Evolutionary conservation across 805 yeast species (phyloP).

Genomic region (Danielia oregonensis): DNA sequence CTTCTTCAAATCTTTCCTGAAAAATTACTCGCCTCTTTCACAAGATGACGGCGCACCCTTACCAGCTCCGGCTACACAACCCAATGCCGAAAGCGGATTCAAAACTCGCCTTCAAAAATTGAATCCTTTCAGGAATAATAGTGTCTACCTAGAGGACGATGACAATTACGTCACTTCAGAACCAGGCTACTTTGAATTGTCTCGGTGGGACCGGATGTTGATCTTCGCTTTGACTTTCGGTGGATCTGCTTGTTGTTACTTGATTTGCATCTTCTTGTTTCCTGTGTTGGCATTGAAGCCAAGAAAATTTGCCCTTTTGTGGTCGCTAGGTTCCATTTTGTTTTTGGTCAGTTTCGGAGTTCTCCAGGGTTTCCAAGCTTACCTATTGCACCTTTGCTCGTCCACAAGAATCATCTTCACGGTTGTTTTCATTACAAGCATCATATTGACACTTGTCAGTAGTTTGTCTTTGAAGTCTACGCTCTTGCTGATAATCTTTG

Average conservation of each 20-base stretch:
- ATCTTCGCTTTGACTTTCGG: slow-evolving; percentile 43
- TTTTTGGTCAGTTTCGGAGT: slow-evolving; percentile 46
- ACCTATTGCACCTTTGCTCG: slow-evolving; percentile 38
- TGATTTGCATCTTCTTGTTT: slow-evolving; percentile 41
- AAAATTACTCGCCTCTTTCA: slow-evolving; percentile 26
- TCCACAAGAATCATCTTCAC: slow-evolving; percentile 40
- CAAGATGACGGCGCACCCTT: slow-evolving; percentile 34
- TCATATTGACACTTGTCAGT: slow-evolving; percentile 36
- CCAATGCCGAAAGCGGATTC: slow-evolving; percentile 19
- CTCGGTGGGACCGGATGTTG: slow-evolving; percentile 45
- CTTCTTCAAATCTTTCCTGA: slow-evolving; percentile 33
- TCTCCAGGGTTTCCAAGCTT: slow-evolving; percentile 39
- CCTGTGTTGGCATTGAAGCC: slow-evolving; percentile 42
- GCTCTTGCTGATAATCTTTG: slow-evolving; percentile 37
- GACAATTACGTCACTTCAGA: slow-evolving; percentile 41
- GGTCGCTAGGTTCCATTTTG: slow-evolving; percentile 45
- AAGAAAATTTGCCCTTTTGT: slow-evolving; percentile 42
- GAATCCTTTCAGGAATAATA: slow-evolving; percentile 37
- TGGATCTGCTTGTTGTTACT: slow-evolving; percentile 38
- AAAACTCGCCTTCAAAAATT: slow-evolving; percentile 28
- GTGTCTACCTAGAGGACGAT: slow-evolving; percentile 40
- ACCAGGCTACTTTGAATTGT: slow-evolving; percentile 41
- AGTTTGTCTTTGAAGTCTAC: slow-evolving; percentile 36
- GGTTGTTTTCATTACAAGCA: slow-evolving; percentile 35
- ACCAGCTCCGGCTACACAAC: slow-evolving; percentile 38